phyloP scores from a whole-genome alignment of 768 basidiomycete genomes.

The Multifurca ochricompacta region DNA sequence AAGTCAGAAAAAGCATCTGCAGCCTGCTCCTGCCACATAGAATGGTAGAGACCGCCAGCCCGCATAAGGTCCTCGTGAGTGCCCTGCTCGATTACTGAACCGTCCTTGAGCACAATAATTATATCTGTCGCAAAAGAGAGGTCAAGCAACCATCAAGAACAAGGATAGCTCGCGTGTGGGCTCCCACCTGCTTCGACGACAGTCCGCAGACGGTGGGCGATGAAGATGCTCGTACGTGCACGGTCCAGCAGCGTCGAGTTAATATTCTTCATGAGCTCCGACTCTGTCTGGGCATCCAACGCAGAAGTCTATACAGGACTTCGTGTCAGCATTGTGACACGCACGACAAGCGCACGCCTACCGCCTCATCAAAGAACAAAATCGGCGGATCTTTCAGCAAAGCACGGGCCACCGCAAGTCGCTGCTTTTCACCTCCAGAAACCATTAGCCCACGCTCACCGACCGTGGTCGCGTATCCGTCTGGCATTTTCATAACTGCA shows the following conservation, averaged over 20 bases:
- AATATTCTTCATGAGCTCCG: conserved; percentile 92
- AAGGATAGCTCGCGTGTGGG: conserved; percentile 19
- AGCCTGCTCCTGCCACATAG: conserved; percentile 79
- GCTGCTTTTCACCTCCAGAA: conserved; percentile 96
- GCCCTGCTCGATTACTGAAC: conserved; percentile 85
- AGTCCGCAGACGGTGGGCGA: conserved; percentile 87
- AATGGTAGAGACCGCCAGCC: conserved; percentile 59
- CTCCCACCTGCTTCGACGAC: conserved; percentile 82
- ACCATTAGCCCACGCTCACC: conserved; percentile 98
- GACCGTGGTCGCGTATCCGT: conserved; percentile 83
- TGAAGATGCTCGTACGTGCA: conserved; percentile 88
- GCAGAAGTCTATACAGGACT: conserved; percentile 70
- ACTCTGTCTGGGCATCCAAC: conserved; percentile 89
- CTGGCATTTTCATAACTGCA: conserved; percentile 71
- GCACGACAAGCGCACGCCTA: conserved; percentile 34
- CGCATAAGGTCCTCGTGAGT: conserved; percentile 83
- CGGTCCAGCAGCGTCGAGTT: conserved; percentile 69
- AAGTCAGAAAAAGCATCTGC: conserved; percentile 22
- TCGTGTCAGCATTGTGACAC: neutral
- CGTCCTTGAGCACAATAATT: conserved; percentile 92
- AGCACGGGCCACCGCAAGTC: conserved; percentile 88
- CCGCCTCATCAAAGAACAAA: conserved; percentile 97
- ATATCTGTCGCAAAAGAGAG: conserved; percentile 44
- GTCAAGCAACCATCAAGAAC: neutral
- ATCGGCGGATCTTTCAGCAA: conserved; percentile 93